These are phyloP conservation scores for Ceratobasidium sp. DNA, from an alignment of 1,284 basidiomycete species.

Conservation along the genomic window DNA sequence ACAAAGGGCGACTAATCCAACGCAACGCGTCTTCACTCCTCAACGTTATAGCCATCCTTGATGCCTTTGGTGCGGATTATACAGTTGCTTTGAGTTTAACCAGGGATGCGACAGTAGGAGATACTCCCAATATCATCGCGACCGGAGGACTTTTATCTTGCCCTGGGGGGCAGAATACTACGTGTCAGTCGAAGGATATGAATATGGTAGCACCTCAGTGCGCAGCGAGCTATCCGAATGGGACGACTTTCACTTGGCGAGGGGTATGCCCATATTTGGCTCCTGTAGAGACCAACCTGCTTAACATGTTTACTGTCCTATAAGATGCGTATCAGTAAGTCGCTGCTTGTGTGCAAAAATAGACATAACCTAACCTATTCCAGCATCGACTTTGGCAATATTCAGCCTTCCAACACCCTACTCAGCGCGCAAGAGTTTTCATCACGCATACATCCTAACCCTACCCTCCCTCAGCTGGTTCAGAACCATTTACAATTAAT, in stretches of 20 bases:
- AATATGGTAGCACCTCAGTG: not conserved
- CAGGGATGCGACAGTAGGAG: not conserved
- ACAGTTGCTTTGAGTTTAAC: not conserved
- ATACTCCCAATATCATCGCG: not conserved
- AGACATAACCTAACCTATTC: not conserved
- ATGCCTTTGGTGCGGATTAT: not conserved
- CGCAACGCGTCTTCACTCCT: not conserved
- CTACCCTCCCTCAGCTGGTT: not conserved
- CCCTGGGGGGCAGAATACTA: not conserved
- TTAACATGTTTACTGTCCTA: constrained; percentile 2
- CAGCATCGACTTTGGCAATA: constrained; percentile 17
- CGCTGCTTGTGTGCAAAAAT: not conserved
- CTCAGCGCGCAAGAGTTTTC: not conserved
- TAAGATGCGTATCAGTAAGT: constrained; percentile 16
- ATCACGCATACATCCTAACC: not conserved
- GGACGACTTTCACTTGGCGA: not conserved
- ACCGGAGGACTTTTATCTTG: not conserved
- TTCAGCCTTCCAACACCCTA: not conserved
- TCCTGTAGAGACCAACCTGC: not conserved
- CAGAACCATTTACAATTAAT: not conserved
- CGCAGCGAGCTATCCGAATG: not conserved
- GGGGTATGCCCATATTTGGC: not conserved
- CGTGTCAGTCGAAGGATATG: not conserved
- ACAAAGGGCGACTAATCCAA: not conserved
- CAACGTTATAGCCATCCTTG: not conserved